Base-by-base conservation (phyloP, 2,329 filamentous ascomycete genomes). In the Beauveria sp. region DNA sequence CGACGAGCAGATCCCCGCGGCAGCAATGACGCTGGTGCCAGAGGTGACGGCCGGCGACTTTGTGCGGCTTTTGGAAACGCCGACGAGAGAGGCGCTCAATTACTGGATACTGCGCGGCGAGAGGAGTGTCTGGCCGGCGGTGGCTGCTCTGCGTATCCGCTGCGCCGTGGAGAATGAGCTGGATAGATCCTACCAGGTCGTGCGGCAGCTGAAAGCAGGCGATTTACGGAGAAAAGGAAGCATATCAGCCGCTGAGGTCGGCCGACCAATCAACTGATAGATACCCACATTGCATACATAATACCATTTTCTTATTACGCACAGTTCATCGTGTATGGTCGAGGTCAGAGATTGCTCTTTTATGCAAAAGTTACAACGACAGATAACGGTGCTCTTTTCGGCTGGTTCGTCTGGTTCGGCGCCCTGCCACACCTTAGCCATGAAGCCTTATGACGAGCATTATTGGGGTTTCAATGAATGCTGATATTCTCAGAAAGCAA, bases 61-160 rank as follows among this genome's bases (percentile, higher is more conserved):
- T 70, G 77, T 88, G 48, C 83, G 88, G 40, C 76, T 97, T 40
- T 81, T 97, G n/a, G 89, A 96, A 72, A 90, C 89, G 34, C 92
- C 92, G 1, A 93, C 88, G 0, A 80, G 84, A 57, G 85, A 88
- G 63, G 87, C 85, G 9, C 77, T 97, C 3, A 86, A 91, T 62
- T 89, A 93, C 67, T 97, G 93, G 93, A 92, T 96, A 60, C 74
- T 87, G 38, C 83, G 88, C 60, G 93, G 93, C 1, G 93, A 98
- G 75, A 79, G 87, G 64, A 93, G 90, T 66, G 91, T 96, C 0
- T 98, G 93, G 93, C 93, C 93, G 0, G 90, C 91, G 2, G 85
- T 96, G 3, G 87, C 87, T 38, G 91, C 92, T 16, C 75, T 98
- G 64, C 88, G 88, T 67, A 87, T 96, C 7, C 80, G 93, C 7